Conservation (phyloP, 1,284 basidiomycete genomes). For the Ceratobasidium sp. region DNA sequence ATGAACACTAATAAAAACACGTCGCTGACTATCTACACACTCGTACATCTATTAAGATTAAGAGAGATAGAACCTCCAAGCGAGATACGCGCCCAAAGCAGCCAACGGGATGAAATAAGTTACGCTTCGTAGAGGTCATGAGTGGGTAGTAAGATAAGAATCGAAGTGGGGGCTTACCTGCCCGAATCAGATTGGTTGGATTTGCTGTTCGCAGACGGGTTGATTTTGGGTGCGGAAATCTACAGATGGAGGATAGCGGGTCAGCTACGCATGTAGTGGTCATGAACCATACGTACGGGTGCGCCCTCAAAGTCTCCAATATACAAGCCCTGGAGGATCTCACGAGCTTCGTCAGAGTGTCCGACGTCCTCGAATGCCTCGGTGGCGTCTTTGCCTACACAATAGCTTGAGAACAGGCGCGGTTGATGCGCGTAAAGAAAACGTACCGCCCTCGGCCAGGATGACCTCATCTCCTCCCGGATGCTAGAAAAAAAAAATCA, state of each 20-base stretch:
- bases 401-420: neutral
- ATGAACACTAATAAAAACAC: slow-evolving; percentile 1
- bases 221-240: slow-evolving; percentile 9
- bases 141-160: slow-evolving; percentile 24
- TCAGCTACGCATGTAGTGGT: neutral
- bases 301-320: slow-evolving; percentile 80
- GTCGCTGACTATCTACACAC: slow-evolving; percentile 17
- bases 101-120: slow-evolving; percentile 82
- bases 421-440: slow-evolving; percentile 22
- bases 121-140: slow-evolving; percentile 50
- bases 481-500: slow-evolving; percentile 64
- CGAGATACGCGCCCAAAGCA: slow-evolving; percentile 79
- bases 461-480: slow-evolving; percentile 98
- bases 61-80: slow-evolving; percentile 69
- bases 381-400: slow-evolving; percentile 85
- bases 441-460: slow-evolving; percentile 87
- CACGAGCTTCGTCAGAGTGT: slow-evolving; percentile 97
- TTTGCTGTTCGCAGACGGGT: slow-evolving; percentile 45
- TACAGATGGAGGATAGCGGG: slow-evolving; percentile 29
- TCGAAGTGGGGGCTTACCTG: slow-evolving; percentile 47
- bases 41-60: slow-evolving; percentile 23
- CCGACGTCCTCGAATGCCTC: slow-evolving; percentile 99
- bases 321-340: slow-evolving; percentile 77
- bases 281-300: slow-evolving; percentile 57
- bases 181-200: slow-evolving; percentile 57